These are phyloP conservation scores for Tephrocybe rancida DNA, from an alignment of 768 basidiomycete species.

Conservation along the genomic window DNA sequence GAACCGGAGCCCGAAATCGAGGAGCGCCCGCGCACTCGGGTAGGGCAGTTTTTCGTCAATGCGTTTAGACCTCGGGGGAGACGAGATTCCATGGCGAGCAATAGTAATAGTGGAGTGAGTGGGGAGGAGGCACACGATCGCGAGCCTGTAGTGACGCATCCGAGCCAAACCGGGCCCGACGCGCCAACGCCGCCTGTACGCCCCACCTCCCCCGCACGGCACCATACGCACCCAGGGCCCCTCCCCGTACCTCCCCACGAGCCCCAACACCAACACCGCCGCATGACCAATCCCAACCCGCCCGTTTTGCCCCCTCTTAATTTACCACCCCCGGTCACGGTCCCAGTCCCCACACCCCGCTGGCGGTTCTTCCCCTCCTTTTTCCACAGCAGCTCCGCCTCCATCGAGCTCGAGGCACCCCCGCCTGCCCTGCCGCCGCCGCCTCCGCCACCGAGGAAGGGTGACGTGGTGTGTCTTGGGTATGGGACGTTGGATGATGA, in stretches of 20 bases:
- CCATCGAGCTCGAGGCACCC: slow-evolving; percentile 19
- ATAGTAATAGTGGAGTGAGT: too few species aligned
- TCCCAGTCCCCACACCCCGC: slow-evolving; percentile 22
- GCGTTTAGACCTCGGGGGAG: slow-evolving; percentile 54
- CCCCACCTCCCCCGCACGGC: slow-evolving; percentile 15
- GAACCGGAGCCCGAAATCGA: slow-evolving; percentile 38
- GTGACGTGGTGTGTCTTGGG: slow-evolving; percentile 71
- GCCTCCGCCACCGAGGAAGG: slow-evolving; percentile 44
- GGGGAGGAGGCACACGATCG: too few species aligned
- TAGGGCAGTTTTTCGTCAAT: slow-evolving; percentile 56
- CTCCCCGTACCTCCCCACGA: too few species aligned
- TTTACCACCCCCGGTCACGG: neutral
- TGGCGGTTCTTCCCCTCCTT: slow-evolving; percentile 59
- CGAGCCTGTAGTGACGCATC: too few species aligned
- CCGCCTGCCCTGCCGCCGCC: slow-evolving; percentile 12
- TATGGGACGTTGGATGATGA: slow-evolving; percentile 79
- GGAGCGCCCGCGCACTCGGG: slow-evolving; percentile 42
- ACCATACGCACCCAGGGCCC: neutral
- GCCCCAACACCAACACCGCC: slow-evolving; percentile 11
- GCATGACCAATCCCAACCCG: slow-evolving; percentile 2
- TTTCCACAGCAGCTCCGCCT: slow-evolving; percentile 36
- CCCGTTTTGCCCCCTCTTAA: neutral
- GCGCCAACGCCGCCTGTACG: slow-evolving; percentile 30
- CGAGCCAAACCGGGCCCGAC: too few species aligned
- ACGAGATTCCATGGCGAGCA: too few species aligned